A percentile compares a stretch with the other conserved stretches of the same genome.
Conservation (phyloP, 139 green algal genomes). For the Tetradesmus lagerheimii region DNA sequence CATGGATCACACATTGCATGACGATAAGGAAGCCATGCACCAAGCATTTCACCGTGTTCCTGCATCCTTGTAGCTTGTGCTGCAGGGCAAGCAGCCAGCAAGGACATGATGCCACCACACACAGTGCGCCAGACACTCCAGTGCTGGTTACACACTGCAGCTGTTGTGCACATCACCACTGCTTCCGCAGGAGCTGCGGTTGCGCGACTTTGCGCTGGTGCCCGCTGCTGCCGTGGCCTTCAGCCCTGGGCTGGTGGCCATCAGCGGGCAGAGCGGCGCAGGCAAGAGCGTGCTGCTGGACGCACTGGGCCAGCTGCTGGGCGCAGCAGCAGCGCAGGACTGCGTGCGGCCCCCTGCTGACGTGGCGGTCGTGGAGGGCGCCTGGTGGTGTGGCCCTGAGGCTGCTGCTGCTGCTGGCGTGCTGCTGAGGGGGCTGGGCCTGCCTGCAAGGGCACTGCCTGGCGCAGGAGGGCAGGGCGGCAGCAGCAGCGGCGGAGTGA, state of each 20-base stretch:
- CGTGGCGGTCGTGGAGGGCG: slow-evolving; percentile 71
- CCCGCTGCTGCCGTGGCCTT: slow-evolving; percentile 73
- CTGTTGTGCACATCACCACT: background rate
- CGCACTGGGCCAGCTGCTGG: slow-evolving; percentile 79
- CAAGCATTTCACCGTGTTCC: background rate
- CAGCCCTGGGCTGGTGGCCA: slow-evolving; percentile 85
- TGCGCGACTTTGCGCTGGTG: slow-evolving; percentile 90
- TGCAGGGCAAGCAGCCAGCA: too few species aligned
- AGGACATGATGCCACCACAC: too few species aligned
- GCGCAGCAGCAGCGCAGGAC: slow-evolving; percentile 65
- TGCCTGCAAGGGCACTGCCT: slow-evolving; percentile 53
- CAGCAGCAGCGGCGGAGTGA: background rate
- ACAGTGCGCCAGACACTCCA: too few species aligned
- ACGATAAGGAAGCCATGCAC: background rate
- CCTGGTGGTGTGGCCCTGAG: slow-evolving; percentile 57
- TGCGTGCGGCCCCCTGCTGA: slow-evolving; percentile 75
- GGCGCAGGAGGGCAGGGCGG: background rate
- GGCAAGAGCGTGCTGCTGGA: slow-evolving; percentile 92
- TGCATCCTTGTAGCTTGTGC: too few species aligned
- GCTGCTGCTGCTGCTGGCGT: background rate
- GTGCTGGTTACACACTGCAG: background rate
- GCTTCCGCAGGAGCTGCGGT: slow-evolving; percentile 48
- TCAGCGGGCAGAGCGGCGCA: slow-evolving; percentile 87
- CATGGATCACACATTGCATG: background rate
- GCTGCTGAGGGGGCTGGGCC: slow-evolving; percentile 50